These are phyloP conservation scores for Dillenia turbinata DNA, from an alignment of 164 flowering plant genomes.

Conservation along the genomic window DNA sequence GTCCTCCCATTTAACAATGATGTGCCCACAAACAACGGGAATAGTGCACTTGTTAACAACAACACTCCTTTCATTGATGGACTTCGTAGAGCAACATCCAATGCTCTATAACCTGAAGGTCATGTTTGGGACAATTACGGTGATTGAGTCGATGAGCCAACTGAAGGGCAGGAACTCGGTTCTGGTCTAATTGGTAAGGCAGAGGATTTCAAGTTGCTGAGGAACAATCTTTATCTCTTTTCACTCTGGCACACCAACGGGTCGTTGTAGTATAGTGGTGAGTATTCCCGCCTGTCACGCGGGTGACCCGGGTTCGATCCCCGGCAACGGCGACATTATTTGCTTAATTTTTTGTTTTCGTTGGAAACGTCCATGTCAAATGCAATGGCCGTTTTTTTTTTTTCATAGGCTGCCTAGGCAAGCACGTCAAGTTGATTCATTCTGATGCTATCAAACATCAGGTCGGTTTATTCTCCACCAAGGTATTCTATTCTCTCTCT, in stretches of 20 bases:
- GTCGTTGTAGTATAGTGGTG: conserved; percentile 31
- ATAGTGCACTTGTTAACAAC: conserved; percentile 29
- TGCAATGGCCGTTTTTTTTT: too few species aligned
- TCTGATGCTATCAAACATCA: too few species aligned
- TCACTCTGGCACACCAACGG: too few species aligned
- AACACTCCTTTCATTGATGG: conserved; percentile 34
- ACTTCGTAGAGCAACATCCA: conserved; percentile 15
- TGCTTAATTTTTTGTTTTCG: too few species aligned
- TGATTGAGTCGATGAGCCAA: conserved; percentile 45
- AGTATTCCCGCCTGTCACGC: conserved; percentile 30
- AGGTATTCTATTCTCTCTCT: too few species aligned
- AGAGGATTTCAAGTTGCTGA: conserved; percentile 50
- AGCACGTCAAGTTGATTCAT: too few species aligned
- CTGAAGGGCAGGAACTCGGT: conserved; percentile 41
- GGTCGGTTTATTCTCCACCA: too few species aligned
- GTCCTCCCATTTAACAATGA: conserved; percentile 48
- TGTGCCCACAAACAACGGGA: conserved; percentile 39
- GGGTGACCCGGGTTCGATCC: conserved; percentile 35
- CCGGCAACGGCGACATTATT: conserved; percentile 21
- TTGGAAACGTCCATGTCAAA: too few species aligned
- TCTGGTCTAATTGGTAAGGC: conserved; percentile 44
- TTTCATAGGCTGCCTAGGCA: too few species aligned
- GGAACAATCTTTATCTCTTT: not conserved
- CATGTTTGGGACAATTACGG: conserved; percentile 64
- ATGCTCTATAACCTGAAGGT: conserved; percentile 23